Base-by-base conservation (phyloP, 352 stramenopile genomes). In the Blastocystis hominis region DNA sequence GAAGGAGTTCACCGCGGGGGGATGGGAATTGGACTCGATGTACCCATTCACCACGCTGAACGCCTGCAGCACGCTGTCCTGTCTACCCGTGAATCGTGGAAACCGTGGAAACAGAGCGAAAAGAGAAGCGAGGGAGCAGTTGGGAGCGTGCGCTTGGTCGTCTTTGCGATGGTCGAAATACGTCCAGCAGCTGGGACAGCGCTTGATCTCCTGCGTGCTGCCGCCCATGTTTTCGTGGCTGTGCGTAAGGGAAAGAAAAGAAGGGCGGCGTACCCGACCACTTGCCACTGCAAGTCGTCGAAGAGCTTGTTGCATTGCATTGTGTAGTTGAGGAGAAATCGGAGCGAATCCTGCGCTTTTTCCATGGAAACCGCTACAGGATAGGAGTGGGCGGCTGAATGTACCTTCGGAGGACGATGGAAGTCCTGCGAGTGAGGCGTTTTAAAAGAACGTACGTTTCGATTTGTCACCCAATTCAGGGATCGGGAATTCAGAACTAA, bases 191-290 rank as follows among this genome's bases (percentile, higher is more conserved):
- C 47, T 24, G 3, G 70, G 70, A 80, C 70, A 80, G 54, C 70
- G 70, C 20, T 64, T 42, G 30, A 80, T 44, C 36, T 80, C 70
- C 5, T 61, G 30, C 2, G 70, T 42, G 54, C 53, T 54, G 20
- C 53, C 70, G 5, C 70, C 38, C 6, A 64, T 63, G 54, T 80
- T 54, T 42, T 80, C 70, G 63, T 80, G 70, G 38, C 70, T 80
- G 13, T 38, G n/a, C 3, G 24, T 20, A 80, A 44, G 53, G 9
- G 24, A 59, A 78, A 36, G 0, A 30, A 30, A 30, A 30, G 24
- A 55, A 30, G 38, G n/a, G 68, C 24, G 40, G 55, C 17, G 4
- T 64, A 80, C 70, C 70, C 70, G 36, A 80, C 40, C 17, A 80
- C 10, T 40, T 80, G 70, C 10, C 30, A 80, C 50, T 80, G 70